Base-by-base conservation (phyloP, 2,329 filamentous ascomycete species). In the Neocatenulostroma microsporum region DNA sequence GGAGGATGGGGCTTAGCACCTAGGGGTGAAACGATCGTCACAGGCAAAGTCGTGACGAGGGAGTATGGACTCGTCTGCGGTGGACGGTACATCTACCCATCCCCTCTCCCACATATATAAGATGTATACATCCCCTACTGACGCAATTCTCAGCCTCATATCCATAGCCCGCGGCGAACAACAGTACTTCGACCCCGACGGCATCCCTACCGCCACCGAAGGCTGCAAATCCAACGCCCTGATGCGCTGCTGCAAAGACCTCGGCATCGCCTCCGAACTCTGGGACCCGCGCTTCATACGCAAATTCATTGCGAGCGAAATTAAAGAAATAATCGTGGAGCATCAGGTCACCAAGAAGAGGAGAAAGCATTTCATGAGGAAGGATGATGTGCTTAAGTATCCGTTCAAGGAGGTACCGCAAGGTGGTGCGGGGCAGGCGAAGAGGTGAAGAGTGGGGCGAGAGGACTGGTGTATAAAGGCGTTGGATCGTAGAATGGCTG, bases 171-270 rank as follows among this genome's bases (percentile, higher is more conserved):
- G 91, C 48, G 91, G 91, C 57, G 91, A 96, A 63, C 89, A 94
- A 68, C 78, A 84, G 49, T 98, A 93, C 66, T 98, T 96, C 66
- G 78, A 76, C 50, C 75, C 85, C 21, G 88, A 95, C 50, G 82
- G 83, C 37, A 87, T 98, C 46, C 87, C 91, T 18, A 94, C 88
- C 2, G 88, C 91, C 7, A 88, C 88, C 42, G 91, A 98, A 65
- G 91, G 91, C 36, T 94, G 87, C 73, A 95, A 95, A 66, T 94
- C 87, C 45, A 98, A 98, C 59, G 91, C 91, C 10, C 72, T 98
- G 49, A 93, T 96, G 80, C 84, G 91, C 40, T 96, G 89, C 73
- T 96, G 91, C 71, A 98, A 98, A 68, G 91, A 98, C 62, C 68
- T 98, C 21, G 91, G 91, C 23, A 83, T 98, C 47, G 91, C 86